Percentiles rank a stretch among this genome's conserved stretches.
phyloP scores from a whole-genome alignment of 208 protist genomes.

The Acanthamoeba triangularis region DNA sequence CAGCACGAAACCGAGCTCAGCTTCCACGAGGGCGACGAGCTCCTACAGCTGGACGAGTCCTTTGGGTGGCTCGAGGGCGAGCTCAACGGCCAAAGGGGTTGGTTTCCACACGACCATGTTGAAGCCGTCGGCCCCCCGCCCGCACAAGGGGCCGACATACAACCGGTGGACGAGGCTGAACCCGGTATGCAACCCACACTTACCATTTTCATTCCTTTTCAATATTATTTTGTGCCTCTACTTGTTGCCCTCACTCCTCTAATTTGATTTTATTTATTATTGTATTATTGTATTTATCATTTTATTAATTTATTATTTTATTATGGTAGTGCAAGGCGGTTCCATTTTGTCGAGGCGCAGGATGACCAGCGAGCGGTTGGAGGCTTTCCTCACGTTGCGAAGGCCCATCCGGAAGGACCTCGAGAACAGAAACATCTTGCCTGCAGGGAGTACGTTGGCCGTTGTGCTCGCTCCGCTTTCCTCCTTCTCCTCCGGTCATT shows the following conservation, averaged over 20 bases:
- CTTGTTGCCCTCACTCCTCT: too few relatives aligned
- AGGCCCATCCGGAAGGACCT: not conserved
- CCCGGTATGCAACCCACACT: not conserved
- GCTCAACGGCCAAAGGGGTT: not conserved
- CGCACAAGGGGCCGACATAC: too few relatives aligned
- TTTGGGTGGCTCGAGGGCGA: not conserved
- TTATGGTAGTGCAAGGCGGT: not conserved
- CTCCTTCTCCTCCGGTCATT: not conserved
- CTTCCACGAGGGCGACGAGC: not conserved
- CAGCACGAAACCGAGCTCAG: constrained; percentile 17
- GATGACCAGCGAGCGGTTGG: not conserved
- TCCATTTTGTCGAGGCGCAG: not conserved
- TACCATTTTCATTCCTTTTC: too few relatives aligned
- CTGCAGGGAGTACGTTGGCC: constrained; percentile 12
- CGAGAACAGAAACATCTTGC: constrained; percentile 18
- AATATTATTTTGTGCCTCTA: too few relatives aligned
- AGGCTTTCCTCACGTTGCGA: constrained; percentile 7
- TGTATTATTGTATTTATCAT: too few relatives aligned
- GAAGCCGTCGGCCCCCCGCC: not conserved
- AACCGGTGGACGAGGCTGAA: not conserved
- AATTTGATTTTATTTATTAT: too few relatives aligned
- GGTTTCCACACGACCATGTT: constrained; percentile 7
- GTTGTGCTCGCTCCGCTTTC: not conserved
- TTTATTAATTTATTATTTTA: too few relatives aligned
- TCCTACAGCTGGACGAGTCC: not conserved